Base-by-base conservation (phyloP, 2,329 filamentous ascomycete species). In the Diaporthe humulicola region DNA sequence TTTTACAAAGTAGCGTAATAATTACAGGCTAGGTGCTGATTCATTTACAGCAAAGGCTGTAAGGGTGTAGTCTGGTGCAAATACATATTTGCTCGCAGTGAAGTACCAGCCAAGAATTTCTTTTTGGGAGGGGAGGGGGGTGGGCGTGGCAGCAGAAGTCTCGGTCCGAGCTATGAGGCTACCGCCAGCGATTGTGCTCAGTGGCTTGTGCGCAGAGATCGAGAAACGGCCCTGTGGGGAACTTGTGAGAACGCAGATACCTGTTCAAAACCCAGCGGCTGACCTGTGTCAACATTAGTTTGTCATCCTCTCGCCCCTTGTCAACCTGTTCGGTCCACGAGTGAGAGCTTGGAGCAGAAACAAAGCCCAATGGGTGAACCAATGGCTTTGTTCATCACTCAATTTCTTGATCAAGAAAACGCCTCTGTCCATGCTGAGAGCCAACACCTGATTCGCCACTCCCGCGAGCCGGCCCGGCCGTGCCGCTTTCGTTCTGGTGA, bases 401-500 rank as follows among this genome's bases (percentile, higher is more conserved):
- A 36, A 78, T 71, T 17, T 12, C 80, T 61, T 3, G 56, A 17
- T 36, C 48, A 17, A 56, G 40, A 25, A 45, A 61, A 12, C 30
- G 56, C 30, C 42, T 45, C 38, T 73, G n/a, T 45, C 54, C 73
- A 70, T 60, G 70, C 12, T 64, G 64, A 36, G 70, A 12, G 50
- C 69, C 58, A 58, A 42, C 71, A 69, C 28, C 73, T 36, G 71
- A 75, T 72, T 19, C 56, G 64, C 30, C 69, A 50, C 72, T 71
- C 22, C 60, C 42, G 25, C 56, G 72, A 12, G n/a, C 28, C 30
- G n/a, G n/a, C n/a, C 54, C 45, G 36, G 36, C 38, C 38, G 15
- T 22, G 28, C 45, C 57, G 30, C 33, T 58, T 25, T 72, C 70
- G 25, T 57, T 66, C 30, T 74, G 60, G 73, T 70, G 77, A 78